Conservation (phyloP, 345 rosid species). For the Heritiera fomes region DNA sequence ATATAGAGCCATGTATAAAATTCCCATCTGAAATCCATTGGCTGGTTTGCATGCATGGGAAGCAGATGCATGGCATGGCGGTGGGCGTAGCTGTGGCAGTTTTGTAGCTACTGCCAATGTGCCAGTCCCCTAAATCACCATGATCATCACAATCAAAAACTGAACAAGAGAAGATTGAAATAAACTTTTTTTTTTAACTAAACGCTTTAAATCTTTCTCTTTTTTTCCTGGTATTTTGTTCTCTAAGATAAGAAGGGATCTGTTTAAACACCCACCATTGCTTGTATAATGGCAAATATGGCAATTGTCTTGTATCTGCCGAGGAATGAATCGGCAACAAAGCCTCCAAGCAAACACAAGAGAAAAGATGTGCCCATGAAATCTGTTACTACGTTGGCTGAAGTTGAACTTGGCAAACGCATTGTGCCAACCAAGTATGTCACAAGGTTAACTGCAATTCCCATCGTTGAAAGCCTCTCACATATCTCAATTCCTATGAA, state of each 20-base stretch:
- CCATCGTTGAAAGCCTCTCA: constrained; percentile 75
- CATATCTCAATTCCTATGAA: constrained; percentile 56
- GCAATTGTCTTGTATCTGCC: constrained; percentile 74
- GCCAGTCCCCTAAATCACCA: constrained; percentile 63
- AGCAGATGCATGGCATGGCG: constrained; percentile 44
- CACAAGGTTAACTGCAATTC: constrained; percentile 76
- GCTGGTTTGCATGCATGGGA: constrained; percentile 53
- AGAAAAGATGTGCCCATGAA: constrained; percentile 70
- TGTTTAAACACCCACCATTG: constrained; percentile 44
- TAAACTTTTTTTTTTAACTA: not conserved
- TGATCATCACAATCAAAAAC: not conserved
- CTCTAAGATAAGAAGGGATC: not conserved
- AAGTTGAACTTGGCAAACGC: constrained; percentile 64
- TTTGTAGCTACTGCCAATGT: constrained; percentile 57
- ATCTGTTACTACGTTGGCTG: constrained; percentile 68
- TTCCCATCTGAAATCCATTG: constrained; percentile 63
- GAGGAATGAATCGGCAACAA: constrained; percentile 68
- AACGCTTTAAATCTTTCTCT: not conserved
- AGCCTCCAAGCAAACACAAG: constrained; percentile 70
- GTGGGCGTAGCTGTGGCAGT: constrained; percentile 67
- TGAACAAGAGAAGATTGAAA: not conserved
- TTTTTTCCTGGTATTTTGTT: not conserved
- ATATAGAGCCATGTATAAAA: constrained; percentile 57
- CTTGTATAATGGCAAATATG: constrained; percentile 63
- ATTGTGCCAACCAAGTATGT: constrained; percentile 63